Base-by-base conservation (phyloP, 495 filamentous ascomycete genomes). In the Daldinia decipiens region DNA sequence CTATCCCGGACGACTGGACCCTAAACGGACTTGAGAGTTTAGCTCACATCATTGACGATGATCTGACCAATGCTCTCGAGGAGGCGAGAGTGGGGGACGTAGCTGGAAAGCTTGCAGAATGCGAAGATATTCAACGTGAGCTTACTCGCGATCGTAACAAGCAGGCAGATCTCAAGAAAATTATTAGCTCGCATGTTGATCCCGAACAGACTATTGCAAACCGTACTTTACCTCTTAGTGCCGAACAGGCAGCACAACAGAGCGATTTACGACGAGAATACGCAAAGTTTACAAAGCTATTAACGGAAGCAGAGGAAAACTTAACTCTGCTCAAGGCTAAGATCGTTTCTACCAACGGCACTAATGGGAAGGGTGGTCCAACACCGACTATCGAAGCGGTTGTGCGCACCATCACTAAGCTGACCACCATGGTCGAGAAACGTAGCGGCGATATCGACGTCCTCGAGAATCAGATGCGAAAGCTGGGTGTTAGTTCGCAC, bases 371-470 rank as follows among this genome's bases (percentile, higher is more conserved):
- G 45, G 77, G 79, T 5, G 79, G 81, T 19, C 80, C 76, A n/a
- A 76, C 67, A 62, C 96, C 95, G 2, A 98, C 95, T 0, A 91
- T 97, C 1, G 96, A 98, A 69, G 93, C 93, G 7, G 93, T 98
- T 19, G 88, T 92, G 47, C 91, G 91, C 55, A 98, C 96, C 5
- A 97, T 99, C 68, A 82, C 82, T 58, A 97, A 95, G 61, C 92
- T 99, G 88, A 98, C 94, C 58, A 87, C 81, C 65, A 97, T 98
- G 92, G 90, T 90, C 0, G 92, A 97, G 82, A 90, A 89, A 79
- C 91, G 90, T 75, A 93, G 90, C 77, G 90, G 88, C 51, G 95
- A 98, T 69, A 89, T 98, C 53, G 93, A 97, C 77, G 87, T 96
- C 11, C 84, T 98, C 29, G 95, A 97, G 77, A 86, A 87, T 38